These are phyloP conservation scores for Penicillium sp. DNA, from an alignment of 2,329 filamentous ascomycete species.

Conservation along the genomic window DNA sequence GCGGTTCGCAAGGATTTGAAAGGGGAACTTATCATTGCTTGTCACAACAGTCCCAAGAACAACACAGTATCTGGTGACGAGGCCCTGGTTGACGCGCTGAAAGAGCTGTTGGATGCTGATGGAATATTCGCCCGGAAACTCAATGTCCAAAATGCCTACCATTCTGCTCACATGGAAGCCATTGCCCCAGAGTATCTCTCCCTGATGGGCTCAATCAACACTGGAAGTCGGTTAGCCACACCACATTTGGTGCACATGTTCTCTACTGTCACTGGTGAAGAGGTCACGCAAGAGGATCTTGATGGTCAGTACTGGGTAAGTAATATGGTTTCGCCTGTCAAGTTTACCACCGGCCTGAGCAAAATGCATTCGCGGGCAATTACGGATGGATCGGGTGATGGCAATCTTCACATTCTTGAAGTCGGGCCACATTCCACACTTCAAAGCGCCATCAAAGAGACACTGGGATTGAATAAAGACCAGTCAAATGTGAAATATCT, in stretches of 20 bases:
- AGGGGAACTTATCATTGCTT: constrained; percentile 37
- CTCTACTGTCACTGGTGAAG: constrained; percentile 35
- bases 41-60: constrained; percentile 39
- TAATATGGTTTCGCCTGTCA: constrained; percentile 42
- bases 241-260: constrained; percentile 32
- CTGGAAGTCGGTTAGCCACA: constrained; percentile 16
- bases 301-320: constrained; percentile 39
- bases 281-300: constrained; percentile 23
- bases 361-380: constrained; percentile 15
- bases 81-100: constrained; percentile 34
- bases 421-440: constrained; percentile 43
- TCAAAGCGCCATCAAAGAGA: constrained; percentile 39
- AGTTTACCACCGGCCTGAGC: constrained; percentile 34
- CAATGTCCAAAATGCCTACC: constrained; percentile 41
- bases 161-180: constrained; percentile 36
- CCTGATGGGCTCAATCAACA: constrained; percentile 30
- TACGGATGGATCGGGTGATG: not conserved
- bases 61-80: constrained; percentile 38
- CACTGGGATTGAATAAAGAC: constrained; percentile 13
- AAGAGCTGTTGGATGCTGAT: constrained; percentile 30
- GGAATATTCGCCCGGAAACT: constrained; percentile 38
- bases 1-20: constrained; percentile 9
- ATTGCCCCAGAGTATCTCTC: constrained; percentile 36
- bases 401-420: constrained; percentile 36
- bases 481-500: constrained; percentile 32